Conservation (phyloP, 306 rosid genomes). For the Carpinus fangiana region DNA sequence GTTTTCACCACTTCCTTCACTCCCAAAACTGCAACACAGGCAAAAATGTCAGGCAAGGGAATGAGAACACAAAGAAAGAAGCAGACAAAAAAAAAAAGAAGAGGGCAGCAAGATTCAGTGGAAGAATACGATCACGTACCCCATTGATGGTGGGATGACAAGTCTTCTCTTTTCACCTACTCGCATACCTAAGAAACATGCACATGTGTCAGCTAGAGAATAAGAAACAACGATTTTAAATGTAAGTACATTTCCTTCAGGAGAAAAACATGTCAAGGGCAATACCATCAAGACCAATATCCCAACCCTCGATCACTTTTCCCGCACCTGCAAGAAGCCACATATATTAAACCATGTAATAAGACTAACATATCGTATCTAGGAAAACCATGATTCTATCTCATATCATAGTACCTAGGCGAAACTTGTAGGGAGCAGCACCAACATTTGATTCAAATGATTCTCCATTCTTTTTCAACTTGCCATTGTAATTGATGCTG, state of each 20-base stretch:
- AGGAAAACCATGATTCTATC: constrained; percentile 6
- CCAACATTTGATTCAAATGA: constrained; percentile 52
- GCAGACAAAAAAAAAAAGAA: background rate
- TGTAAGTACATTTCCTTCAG: background rate
- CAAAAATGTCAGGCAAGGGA: constrained; percentile 14
- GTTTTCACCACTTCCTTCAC: constrained; percentile 36
- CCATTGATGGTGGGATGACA: constrained; percentile 73
- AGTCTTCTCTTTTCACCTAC: constrained; percentile 83
- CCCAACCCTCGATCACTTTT: constrained; percentile 66
- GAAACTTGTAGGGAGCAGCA: constrained; percentile 63
- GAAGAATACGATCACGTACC: constrained; percentile 43
- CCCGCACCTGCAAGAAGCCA: constrained; percentile 62
- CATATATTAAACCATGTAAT: constrained; percentile 14
- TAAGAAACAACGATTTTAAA: background rate
- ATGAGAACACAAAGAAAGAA: constrained; percentile 11
- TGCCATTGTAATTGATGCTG: constrained; percentile 59
- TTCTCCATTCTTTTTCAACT: constrained; percentile 59
- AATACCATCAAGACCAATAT: constrained; percentile 81
- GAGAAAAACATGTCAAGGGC: constrained; percentile 11
- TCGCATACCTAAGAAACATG: constrained; percentile 66
- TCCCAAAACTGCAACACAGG: constrained; percentile 55
- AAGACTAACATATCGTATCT: background rate
- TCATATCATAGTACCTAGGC: constrained; percentile 59
- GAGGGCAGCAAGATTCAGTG: background rate
- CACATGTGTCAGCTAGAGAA: background rate